Percentiles rank a stretch among this genome's conserved stretches.
Evolutionary conservation across 331 rosid genomes (phyloP).

Genomic region (Prunus yedoensis): DNA sequence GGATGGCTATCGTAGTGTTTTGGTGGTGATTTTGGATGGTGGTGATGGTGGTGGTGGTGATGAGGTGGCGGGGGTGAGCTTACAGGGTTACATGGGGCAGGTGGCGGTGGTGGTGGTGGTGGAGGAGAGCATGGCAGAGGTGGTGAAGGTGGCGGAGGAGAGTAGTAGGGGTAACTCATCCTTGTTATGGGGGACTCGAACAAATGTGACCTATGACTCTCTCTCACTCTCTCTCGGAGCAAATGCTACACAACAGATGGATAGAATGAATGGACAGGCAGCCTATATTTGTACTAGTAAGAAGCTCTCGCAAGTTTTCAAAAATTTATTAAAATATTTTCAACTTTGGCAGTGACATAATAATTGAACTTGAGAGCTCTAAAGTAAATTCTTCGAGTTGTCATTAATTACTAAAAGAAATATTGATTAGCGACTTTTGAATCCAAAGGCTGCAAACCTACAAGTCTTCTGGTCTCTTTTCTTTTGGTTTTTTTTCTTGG

Average conservation of each 20-base stretch:
- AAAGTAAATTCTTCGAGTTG: neutral
- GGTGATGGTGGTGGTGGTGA: slow-evolving; percentile 20
- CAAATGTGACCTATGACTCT: neutral
- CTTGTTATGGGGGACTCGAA: neutral
- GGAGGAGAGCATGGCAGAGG: slow-evolving; percentile 23
- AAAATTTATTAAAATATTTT: neutral
- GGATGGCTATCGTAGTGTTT: slow-evolving; percentile 5
- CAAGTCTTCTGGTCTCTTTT: neutral
- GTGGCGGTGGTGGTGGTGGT: slow-evolving; percentile 22
- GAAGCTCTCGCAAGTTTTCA: neutral
- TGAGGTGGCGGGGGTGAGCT: slow-evolving; percentile 25
- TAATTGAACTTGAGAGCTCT: neutral
- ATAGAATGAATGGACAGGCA: neutral
- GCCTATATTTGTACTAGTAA: slow-evolving; percentile 17
- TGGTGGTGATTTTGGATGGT: slow-evolving; percentile 17
- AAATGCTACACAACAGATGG: neutral
- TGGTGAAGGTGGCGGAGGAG: slow-evolving; percentile 46
- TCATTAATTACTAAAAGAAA: neutral
- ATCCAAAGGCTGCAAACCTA: neutral
- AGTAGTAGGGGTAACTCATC: slow-evolving; percentile 39
- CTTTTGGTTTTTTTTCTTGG: neutral
- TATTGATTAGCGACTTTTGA: neutral
- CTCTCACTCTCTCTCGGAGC: neutral
- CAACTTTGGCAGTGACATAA: slow-evolving; percentile 5
- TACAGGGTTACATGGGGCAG: slow-evolving; percentile 12